Percentiles rank a stretch among this genome's conserved stretches.
phyloP scores from a whole-genome alignment of 1,139 yeast species.

The Debaryomyces subglobosus region DNA sequence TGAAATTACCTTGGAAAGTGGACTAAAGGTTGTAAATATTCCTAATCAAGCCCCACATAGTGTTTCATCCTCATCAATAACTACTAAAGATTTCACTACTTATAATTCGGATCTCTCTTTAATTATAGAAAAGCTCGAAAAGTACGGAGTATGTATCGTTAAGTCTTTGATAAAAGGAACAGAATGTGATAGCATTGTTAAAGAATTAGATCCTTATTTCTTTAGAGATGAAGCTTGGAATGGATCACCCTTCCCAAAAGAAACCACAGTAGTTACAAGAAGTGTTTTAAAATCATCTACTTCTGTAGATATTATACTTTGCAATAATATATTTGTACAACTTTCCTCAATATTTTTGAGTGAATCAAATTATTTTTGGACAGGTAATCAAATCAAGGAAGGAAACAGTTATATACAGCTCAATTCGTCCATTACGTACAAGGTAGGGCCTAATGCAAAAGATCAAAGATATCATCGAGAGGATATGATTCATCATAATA shows the following conservation, averaged over 20 bases:
- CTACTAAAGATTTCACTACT: neutral
- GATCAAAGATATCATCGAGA: slow-evolving; percentile 26
- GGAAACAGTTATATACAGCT: slow-evolving; percentile 23
- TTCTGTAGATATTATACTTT: slow-evolving; percentile 18
- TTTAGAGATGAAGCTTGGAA: slow-evolving; percentile 21
- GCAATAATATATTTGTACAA: slow-evolving; percentile 17
- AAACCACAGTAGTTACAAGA: slow-evolving; percentile 22
- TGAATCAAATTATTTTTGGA: slow-evolving; percentile 21
- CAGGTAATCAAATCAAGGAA: slow-evolving; percentile 20
- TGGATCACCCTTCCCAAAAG: slow-evolving; percentile 23
- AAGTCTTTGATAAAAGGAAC: slow-evolving; percentile 16
- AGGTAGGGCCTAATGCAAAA: slow-evolving; percentile 28
- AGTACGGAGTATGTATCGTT: slow-evolving; percentile 25
- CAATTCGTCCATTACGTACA: slow-evolving; percentile 27
- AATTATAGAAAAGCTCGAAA: slow-evolving; percentile 16
- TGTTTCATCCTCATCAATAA: neutral
- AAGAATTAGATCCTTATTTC: slow-evolving; percentile 22
- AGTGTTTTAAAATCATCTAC: slow-evolving; percentile 22
- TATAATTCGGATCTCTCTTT: neutral
- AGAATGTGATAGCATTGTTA: slow-evolving; percentile 15
- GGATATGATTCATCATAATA: slow-evolving; percentile 25
- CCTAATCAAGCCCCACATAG: neutral
- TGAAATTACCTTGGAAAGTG: neutral
- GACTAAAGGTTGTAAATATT: neutral
- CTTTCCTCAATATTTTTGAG: slow-evolving; percentile 19